phyloP scores from a whole-genome alignment of 2,329 filamentous ascomycete species.

The Thyridium curvatum region DNA sequence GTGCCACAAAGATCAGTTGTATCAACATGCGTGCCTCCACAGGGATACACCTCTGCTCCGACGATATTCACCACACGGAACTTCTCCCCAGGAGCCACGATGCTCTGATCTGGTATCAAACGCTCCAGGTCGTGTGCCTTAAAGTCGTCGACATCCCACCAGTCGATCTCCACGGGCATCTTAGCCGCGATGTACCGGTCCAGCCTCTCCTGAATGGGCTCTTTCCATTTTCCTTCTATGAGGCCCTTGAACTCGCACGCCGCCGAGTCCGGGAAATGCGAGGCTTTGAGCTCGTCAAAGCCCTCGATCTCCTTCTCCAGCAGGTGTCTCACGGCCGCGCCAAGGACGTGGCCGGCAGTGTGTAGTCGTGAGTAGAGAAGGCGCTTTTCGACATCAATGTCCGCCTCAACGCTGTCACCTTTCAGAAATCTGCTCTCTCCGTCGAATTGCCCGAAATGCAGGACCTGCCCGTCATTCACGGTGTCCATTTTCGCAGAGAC shows the following conservation, averaged over 20 bases:
- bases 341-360: conserved; percentile 68
- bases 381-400: conserved; percentile 55
- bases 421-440: conserved; percentile 23
- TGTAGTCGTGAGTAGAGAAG: conserved; percentile 61
- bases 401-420: conserved; percentile 44
- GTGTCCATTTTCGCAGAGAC: conserved; percentile 49
- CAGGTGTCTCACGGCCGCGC: conserved; percentile 57
- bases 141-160: conserved; percentile 62
- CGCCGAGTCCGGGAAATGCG: conserved; percentile 63
- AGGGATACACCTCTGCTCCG: conserved; percentile 64
- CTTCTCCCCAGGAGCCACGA: conserved; percentile 42
- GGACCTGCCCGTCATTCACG: conserved; percentile 44
- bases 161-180: conserved; percentile 58
- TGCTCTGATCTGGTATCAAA: conserved; percentile 44
- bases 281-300: conserved; percentile 64
- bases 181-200: conserved; percentile 50
- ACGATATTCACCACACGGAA: conserved; percentile 64
- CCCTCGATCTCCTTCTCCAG: conserved; percentile 41
- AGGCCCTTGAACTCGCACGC: conserved; percentile 61
- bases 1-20: conserved; percentile 52
- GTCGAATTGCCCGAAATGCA: conserved; percentile 59
- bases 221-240: conserved; percentile 59
- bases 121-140: conserved; percentile 43
- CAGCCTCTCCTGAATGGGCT: conserved; percentile 52
- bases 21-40: conserved; percentile 68